phyloP scores from a whole-genome alignment of 192 early-diverging fungal genomes.

The Linnemannia hyalina region DNA sequence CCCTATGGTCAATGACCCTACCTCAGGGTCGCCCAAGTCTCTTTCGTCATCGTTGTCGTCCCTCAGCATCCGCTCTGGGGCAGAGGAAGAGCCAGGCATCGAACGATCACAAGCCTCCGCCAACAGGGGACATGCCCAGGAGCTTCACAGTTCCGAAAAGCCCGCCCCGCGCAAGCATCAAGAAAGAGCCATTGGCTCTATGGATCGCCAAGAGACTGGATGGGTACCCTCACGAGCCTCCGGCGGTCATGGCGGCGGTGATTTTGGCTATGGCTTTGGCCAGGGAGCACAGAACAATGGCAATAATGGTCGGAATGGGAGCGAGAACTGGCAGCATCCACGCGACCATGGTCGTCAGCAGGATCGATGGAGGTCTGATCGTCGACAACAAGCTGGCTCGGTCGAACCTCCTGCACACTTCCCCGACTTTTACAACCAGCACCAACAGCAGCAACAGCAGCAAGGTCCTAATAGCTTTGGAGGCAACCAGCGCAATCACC shows the following conservation, averaged over 20 bases:
- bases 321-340: constrained; percentile 25
- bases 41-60: constrained; percentile 30
- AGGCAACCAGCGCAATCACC: background rate
- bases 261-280: background rate
- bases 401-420: background rate
- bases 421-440: constrained; percentile 1
- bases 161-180: constrained; percentile 6
- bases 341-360: constrained; percentile 15
- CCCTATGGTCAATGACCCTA: constrained; percentile 19
- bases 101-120: constrained; percentile 21
- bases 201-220: background rate
- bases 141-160: background rate
- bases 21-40: constrained; percentile 23
- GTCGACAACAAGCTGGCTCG: background rate
- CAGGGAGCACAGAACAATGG: background rate
- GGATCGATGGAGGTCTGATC: background rate
- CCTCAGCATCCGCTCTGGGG: constrained; percentile 12
- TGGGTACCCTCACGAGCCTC: background rate
- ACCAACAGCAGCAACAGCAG: constrained; percentile 16
- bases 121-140: constrained; percentile 9
- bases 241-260: background rate
- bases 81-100: constrained; percentile 38
- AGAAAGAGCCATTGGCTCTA: background rate
- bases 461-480: background rate
- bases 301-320: constrained; percentile 2